Conservation (phyloP, 2,329 filamentous ascomycete genomes). For the Rugonectria rugulosa region DNA sequence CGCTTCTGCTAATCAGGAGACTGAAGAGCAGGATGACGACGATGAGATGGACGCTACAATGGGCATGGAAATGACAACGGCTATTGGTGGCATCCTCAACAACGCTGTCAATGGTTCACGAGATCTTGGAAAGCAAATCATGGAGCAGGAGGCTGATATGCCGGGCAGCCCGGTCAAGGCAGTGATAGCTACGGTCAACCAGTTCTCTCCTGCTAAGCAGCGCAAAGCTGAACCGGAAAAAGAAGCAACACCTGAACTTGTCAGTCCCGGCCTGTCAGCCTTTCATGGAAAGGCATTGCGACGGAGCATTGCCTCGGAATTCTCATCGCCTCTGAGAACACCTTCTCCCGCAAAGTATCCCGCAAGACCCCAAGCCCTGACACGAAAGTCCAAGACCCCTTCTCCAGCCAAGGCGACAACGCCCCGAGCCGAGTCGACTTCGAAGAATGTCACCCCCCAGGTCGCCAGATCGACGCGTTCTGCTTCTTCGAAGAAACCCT, state of each 20-base stretch:
- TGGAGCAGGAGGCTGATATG: constrained; percentile 65
- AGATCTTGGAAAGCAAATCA: constrained; percentile 59
- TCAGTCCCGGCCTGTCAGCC: constrained; percentile 63
- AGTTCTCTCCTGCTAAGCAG: constrained; percentile 29
- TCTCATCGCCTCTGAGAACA: constrained; percentile 49
- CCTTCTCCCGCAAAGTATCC: constrained; percentile 36
- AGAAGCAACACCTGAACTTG: constrained; percentile 40
- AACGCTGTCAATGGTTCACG: constrained; percentile 41
- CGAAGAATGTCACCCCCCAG: constrained; percentile 23
- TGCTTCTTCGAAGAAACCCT: constrained; percentile 30
- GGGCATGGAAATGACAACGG: constrained; percentile 74
- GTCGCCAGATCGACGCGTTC: constrained; percentile 22
- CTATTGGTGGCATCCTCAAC: constrained; percentile 67
- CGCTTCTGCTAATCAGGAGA: constrained; percentile 40
- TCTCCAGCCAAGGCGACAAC: constrained; percentile 36
- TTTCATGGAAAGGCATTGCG: constrained; percentile 59
- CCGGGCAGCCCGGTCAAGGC: constrained; percentile 54
- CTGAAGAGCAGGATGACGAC: constrained; percentile 41
- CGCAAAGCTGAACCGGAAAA: constrained; percentile 43
- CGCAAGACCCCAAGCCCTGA: constrained; percentile 29
- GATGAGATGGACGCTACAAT: constrained; percentile 44
- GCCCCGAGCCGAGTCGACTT: constrained; percentile 29
- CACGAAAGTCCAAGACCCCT: constrained; percentile 32
- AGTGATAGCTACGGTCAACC: constrained; percentile 38
- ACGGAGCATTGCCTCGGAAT: constrained; percentile 54